Evolutionary conservation across 495 filamentous ascomycete species (phyloP), one percentile per base, ranked within the genome.

Genomic region (Trichoderma erinaceum): DNA sequence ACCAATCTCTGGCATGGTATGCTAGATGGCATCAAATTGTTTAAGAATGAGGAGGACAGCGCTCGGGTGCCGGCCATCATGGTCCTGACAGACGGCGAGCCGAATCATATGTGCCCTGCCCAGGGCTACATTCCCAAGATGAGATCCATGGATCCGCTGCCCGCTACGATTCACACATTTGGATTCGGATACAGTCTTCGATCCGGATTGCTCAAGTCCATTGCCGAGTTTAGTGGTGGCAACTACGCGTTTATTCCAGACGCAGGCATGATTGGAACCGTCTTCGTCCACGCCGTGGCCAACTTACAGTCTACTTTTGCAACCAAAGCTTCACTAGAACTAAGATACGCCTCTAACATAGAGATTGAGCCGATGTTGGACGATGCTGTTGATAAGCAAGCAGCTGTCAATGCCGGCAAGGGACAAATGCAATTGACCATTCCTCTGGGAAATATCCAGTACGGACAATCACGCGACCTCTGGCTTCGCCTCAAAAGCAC

Each of bases 221-320:
- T 83, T 48, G 75, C 80, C 15, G 81, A 82, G 66, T 46, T 78
- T 18, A 71, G 77, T 5, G 73, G 74, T 0, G 81, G 81, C 7
- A 81, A 78, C 73, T 83, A 79, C 56, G 73, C 79, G 13, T 82
- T 81, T 50, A 82, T 83, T 25, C 78, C 80, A 0, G 80, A 83
- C 63, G 78, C 78, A 0, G 79, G 80, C 64, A 82, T 82, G 80
- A 78, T 83, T 69, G 77, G 78, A 13, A 81, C 79, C 35, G 77
- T 79, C 4, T 82, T 82, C 43, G 73, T 82, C 23, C 79, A 82
- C 66, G 80, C 81, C 18, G 76, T 82, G 2, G 80, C 81, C 1
- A 80, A 82, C 68, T 73, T 82, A 29, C 80, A 82, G 63, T 75
- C 80, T 8, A 82, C 80, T 4, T 81, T 74, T 52, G 80, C 78